Evolutionary conservation across 805 yeast genomes (phyloP).

Genomic region (Kodamaea hsintzibuensis): DNA sequence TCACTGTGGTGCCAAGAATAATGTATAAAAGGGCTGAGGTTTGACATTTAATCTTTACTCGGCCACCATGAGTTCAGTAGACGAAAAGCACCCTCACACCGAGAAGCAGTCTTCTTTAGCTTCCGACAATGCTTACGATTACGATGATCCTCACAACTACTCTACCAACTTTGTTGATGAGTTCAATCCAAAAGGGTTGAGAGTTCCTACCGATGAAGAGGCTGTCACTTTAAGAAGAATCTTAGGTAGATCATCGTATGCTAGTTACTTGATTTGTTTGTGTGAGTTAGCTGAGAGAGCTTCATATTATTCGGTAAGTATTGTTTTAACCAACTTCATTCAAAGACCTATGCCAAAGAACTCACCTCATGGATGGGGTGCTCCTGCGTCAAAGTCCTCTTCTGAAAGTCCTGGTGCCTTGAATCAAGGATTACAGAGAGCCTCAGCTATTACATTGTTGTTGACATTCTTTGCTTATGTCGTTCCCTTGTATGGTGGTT

Average conservation of each 20-base stretch:
- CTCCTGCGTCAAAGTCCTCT: constrained; percentile 26
- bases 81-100: constrained; percentile 3
- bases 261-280: constrained; percentile 49
- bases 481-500: constrained; percentile 55
- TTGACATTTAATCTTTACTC: neutral
- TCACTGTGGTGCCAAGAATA: neutral
- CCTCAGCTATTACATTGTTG: constrained; percentile 49
- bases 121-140: constrained; percentile 14
- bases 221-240: constrained; percentile 29
- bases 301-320: constrained; percentile 50
- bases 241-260: constrained; percentile 49
- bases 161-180: constrained; percentile 29
- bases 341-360: constrained; percentile 53
- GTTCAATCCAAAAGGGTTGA: constrained; percentile 38
- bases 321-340: constrained; percentile 48
- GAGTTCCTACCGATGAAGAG: constrained; percentile 34
- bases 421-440: constrained; percentile 44
- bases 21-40: neutral
- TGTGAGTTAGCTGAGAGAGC: constrained; percentile 56
- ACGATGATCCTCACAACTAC: constrained; percentile 19
- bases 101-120: constrained; percentile 3
- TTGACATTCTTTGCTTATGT: constrained; percentile 51
- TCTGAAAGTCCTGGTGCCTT: constrained; percentile 52
- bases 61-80: neutral
- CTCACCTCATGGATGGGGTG: constrained; percentile 48